Conservation (phyloP, 2,329 filamentous ascomycete genomes). For the Ophiostoma ips region DNA sequence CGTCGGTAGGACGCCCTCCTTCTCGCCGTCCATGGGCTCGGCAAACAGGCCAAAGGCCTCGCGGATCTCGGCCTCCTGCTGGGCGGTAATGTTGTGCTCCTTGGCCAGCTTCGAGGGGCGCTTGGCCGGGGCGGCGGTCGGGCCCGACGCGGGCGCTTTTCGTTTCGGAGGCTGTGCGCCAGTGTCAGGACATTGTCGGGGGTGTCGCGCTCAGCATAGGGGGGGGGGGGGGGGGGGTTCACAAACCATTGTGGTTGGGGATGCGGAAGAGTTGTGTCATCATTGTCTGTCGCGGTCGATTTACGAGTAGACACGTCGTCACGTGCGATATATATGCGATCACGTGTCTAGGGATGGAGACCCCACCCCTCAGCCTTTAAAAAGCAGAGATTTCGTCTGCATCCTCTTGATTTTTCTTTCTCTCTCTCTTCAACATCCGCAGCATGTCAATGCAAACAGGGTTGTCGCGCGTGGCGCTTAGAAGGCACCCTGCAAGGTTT, state of each 20-base stretch:
- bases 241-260: not conserved
- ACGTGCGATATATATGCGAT: not conserved
- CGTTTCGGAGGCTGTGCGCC: slow-evolving; percentile 37
- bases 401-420: not conserved
- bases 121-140: slow-evolving; percentile 20
- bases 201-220: no score
- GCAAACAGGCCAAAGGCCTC: slow-evolving; percentile 81
- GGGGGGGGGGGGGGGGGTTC: no score
- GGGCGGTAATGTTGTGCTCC: slow-evolving; percentile 71
- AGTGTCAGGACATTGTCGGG: no score
- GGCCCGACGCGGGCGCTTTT: slow-evolving; percentile 24
- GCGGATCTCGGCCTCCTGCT: slow-evolving; percentile 79
- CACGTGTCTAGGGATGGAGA: not conserved
- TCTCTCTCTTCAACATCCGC: not conserved
- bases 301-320: not conserved
- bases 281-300: no score
- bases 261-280: not conserved
- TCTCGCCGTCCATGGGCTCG: slow-evolving; percentile 55
- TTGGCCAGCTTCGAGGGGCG: slow-evolving; percentile 82
- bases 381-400: not conserved
- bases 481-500: not conserved
- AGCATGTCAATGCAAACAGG: not conserved
- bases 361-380: not conserved
- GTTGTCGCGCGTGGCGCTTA: not conserved
- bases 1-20: slow-evolving; percentile 54